Percentiles rank a stretch among this genome's conserved stretches.
Conservation (phyloP, 306 rosid genomes). For the Adenanthera pavonina region DNA sequence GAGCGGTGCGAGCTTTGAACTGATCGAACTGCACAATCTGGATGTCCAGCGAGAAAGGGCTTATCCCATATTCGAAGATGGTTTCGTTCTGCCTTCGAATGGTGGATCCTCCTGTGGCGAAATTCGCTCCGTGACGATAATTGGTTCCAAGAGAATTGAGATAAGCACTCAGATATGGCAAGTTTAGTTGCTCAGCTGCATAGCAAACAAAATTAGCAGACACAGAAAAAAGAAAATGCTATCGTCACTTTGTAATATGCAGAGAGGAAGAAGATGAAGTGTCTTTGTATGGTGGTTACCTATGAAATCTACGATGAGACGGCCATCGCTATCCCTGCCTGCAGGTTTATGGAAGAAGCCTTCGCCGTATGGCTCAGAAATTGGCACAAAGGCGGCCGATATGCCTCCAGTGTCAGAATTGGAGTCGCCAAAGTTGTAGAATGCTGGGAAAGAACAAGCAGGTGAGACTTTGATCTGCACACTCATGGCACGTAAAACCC, state of each 20-base stretch:
- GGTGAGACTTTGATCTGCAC: slow-evolving; percentile 20
- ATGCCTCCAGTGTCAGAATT: slow-evolving; percentile 78
- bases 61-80: slow-evolving; percentile 76
- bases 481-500: slow-evolving; percentile 29
- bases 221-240: not conserved
- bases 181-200: slow-evolving; percentile 71
- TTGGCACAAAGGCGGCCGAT: slow-evolving; percentile 75
- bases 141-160: slow-evolving; percentile 80
- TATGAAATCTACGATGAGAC: slow-evolving; percentile 81
- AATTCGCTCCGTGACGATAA: slow-evolving; percentile 84
- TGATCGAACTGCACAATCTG: slow-evolving; percentile 70
- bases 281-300: slow-evolving; percentile 40
- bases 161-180: slow-evolving; percentile 89
- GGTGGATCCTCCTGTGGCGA: slow-evolving; percentile 96
- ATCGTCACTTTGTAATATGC: not conserved
- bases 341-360: slow-evolving; percentile 71
- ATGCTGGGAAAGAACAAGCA: slow-evolving; percentile 60
- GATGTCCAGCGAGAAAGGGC: slow-evolving; percentile 86
- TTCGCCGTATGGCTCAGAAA: slow-evolving; percentile 64
- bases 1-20: slow-evolving; percentile 68
- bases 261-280: slow-evolving; percentile 1
- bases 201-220: not conserved
- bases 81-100: slow-evolving; percentile 81
- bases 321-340: slow-evolving; percentile 82
- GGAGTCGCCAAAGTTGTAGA: slow-evolving; percentile 76